Base-by-base conservation (phyloP, 768 basidiomycete species). In the Mycena indigotica region DNA sequence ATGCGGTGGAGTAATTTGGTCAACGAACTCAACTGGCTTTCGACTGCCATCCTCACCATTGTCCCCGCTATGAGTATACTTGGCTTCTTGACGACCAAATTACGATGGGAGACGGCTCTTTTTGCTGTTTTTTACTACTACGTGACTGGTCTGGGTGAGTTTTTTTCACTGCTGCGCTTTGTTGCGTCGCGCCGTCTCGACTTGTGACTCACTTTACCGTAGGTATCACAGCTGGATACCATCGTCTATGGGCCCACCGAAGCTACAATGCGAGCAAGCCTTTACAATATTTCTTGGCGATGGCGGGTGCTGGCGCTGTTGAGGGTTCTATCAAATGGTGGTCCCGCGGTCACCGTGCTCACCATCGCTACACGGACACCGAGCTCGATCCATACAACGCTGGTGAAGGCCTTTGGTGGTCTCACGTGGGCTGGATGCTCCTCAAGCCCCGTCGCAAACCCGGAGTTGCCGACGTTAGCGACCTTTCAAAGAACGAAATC, bases 311-410 rank as follows among this genome's bases (percentile, higher is more conserved):
- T 1, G 96, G 97, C 48, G 95, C 96, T 4, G 89, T 96, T 46
- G 85, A 99, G 69, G 96, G 96, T 8, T 97, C 95, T 21, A 96
- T 99, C 77, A 91, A 93, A 72, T 98, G 97, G 97, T 98, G 97
- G 97, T 89, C 89, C 21, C 85, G 97, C 52, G 95, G 95, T 48
- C 97, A 99, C 79, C 91, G 96, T 58, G 96, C 96, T 3, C 95
- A 97, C 73, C 95, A 97, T 70, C 85, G 95, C 40, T 96, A 97
- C 78, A 98, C 95, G 65, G 95, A 96, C 75, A 98, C 95, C 67
- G 92, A 94, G 54, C 88, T 98, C 61, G 95, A 97, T 75, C 95
- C 95, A 0, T 97, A 98, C 78, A 90, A 91, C 62, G 94, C 94
- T 5, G 89, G 93, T 73, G 86, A 89, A 66, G 95, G 95, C 53